Base-by-base conservation (phyloP, 768 basidiomycete species). In the Russula sp. region DNA sequence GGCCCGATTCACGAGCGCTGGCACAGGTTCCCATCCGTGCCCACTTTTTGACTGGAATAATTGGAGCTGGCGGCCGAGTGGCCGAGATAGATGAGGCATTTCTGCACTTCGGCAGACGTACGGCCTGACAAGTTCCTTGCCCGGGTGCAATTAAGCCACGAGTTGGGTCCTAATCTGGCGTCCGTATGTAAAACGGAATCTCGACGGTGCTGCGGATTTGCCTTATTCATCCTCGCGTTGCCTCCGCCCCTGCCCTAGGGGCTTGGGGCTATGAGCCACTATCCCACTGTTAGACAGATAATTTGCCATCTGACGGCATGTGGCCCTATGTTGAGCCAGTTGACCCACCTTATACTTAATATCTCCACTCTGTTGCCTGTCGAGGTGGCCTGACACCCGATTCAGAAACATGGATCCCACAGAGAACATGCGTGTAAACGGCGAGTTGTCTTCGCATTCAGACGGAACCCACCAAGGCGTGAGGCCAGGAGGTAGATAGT, bases 141-240 rank as follows among this genome's bases (percentile, higher is more conserved):
- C 22, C 58, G 58, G 58, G 58, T 59, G 58, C 58, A 59, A 41
- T 59, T 10, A 6, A 36, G 18, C 7, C 36, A 32, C 29, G 22
- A 46, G 45, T 46, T 22, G 22, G 32, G 16, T 18, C 32, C 16
- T 42, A 25, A 35, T 46, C 6, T 16, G 46, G 18, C 35, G 0
- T n/a, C 13, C 18, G 18, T 59, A 59, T 32, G 49, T 59, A 35
- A 59, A 25, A 5, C 2, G 5, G 45, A 14, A 32, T 43, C 6
- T 4, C 25, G 3, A 13, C 14, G 20, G 18, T 48, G 36, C 59
- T 60, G 59, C 59, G 59, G 36, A 60, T 53, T 47, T 60, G 16
- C 59, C 59, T 13, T 38, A 46, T 41, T 41, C 38, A 34, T 46
- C 29, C 41, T 35, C 11, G n/a, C 35, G 34, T 22, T 25, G 18